Conservation (phyloP, 495 filamentous ascomycete species). For the Xylaria cubensis region DNA sequence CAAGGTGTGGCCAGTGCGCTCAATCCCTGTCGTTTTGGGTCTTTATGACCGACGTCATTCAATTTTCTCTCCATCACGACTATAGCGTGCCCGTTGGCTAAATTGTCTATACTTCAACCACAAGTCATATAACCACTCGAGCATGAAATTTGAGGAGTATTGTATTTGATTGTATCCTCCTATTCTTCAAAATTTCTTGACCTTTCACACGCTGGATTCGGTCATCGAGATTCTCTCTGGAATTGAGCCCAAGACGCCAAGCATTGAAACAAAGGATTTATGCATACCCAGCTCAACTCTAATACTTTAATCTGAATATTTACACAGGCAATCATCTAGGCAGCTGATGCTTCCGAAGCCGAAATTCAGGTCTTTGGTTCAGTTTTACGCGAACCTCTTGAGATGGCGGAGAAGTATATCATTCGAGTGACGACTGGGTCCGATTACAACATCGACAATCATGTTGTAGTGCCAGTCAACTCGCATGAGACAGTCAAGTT, state of each 20-base stretch:
- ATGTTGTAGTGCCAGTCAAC: constrained; percentile 78
- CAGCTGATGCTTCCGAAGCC: too few relatives aligned
- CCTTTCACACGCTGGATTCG: neutral
- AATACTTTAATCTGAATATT: neutral
- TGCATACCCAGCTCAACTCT: neutral
- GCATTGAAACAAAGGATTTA: neutral
- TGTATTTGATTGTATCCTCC: neutral
- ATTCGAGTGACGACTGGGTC: constrained; percentile 78
- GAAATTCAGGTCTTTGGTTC: neutral
- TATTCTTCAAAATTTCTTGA: neutral
- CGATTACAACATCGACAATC: constrained; percentile 69
- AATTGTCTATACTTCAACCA: neutral
- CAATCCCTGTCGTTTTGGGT: constrained; percentile 2
- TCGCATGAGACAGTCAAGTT: constrained; percentile 60
- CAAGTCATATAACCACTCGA: neutral
- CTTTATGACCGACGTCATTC: constrained; percentile 19
- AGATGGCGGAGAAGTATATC: constrained; percentile 69
- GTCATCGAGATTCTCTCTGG: neutral
- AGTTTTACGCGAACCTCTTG: neutral
- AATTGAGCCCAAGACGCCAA: neutral
- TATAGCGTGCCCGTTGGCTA: neutral
- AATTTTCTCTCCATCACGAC: neutral
- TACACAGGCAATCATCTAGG: neutral
- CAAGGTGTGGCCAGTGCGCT: neutral
- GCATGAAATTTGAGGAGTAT: neutral